Conservation (phyloP, 306 rosid species). For the Carpinus fangiana region DNA sequence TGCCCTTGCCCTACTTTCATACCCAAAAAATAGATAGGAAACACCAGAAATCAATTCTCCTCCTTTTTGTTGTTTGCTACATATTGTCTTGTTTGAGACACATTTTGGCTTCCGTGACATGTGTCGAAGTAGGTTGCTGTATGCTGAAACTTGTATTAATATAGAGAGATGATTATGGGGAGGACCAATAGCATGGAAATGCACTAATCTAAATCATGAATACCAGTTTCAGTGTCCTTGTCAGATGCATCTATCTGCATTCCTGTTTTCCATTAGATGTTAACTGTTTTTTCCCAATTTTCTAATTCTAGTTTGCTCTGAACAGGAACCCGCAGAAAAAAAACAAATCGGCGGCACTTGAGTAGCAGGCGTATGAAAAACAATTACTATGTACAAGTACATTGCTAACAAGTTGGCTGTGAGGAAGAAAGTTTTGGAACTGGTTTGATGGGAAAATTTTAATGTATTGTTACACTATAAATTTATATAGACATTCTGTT, state of each 20-base stretch:
- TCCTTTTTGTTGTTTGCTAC: no score
- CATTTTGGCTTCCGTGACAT: no score
- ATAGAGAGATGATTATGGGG: no score
- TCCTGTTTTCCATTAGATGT: conserved; percentile 5
- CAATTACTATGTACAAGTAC: not conserved
- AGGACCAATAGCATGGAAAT: no score
- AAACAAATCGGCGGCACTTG: conserved; percentile 23
- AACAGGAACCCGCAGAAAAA: conserved; percentile 52
- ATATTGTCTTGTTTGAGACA: no score
- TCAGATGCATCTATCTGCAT: not conserved
- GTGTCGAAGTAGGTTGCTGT: no score
- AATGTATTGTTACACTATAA: not conserved
- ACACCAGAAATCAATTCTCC: no score
- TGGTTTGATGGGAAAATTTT: conserved; percentile 3
- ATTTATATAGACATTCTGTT: not conserved
- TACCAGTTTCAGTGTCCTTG: no score
- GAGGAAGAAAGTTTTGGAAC: conserved; percentile 8
- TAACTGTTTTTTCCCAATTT: conserved; percentile 7
- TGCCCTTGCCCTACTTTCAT: not conserved
- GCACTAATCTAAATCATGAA: no score
- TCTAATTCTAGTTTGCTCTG: conserved; percentile 27
- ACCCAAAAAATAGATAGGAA: no score
- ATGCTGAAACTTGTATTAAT: no score
- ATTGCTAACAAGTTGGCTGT: not conserved
- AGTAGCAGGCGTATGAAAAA: conserved; percentile 6